phyloP scores from a whole-genome alignment of 805 yeast species.

The Wickerhamomyces bovis region DNA sequence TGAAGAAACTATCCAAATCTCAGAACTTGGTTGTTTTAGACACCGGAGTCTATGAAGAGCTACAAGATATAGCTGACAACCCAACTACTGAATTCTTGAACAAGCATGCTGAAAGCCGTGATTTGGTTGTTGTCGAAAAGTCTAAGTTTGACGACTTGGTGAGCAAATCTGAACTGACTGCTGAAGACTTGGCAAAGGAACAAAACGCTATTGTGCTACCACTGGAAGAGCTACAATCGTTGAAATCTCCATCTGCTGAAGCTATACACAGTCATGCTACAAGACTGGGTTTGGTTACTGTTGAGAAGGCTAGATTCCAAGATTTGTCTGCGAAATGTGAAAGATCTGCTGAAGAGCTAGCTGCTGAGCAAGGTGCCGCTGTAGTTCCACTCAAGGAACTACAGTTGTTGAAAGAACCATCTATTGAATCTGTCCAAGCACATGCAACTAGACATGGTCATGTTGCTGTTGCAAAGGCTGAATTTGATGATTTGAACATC shows the following conservation, averaged over 20 bases:
- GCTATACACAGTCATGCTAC: constrained; percentile 7
- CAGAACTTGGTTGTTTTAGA: constrained; percentile 2
- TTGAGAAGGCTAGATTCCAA: constrained; percentile 2
- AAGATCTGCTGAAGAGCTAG: constrained; percentile 4
- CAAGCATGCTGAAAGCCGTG: constrained; percentile 8
- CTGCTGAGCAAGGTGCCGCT: constrained; percentile 5
- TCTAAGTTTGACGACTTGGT: constrained; percentile 9
- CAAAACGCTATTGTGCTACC: constrained; percentile 17
- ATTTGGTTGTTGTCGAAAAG: constrained; percentile 11
- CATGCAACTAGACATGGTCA: constrained; percentile 5
- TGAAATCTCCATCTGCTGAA: constrained; percentile 12
- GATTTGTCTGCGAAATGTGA: constrained; percentile 3
- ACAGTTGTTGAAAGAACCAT: background rate
- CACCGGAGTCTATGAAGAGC: background rate
- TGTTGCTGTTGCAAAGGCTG: constrained; percentile 8
- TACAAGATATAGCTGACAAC: constrained; percentile 2
- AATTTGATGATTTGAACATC: constrained; percentile 5
- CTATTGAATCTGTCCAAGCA: background rate
- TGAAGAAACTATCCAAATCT: background rate
- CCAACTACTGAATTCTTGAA: constrained; percentile 11
- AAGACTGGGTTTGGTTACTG: constrained; percentile 14
- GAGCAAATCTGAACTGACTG: constrained; percentile 16
- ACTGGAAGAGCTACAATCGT: constrained; percentile 6
- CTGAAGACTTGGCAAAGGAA: constrained; percentile 22
- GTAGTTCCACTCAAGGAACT: constrained; percentile 1